phyloP scores from a whole-genome alignment of 2,329 filamentous ascomycete species.

The Aspergillus unguis region DNA sequence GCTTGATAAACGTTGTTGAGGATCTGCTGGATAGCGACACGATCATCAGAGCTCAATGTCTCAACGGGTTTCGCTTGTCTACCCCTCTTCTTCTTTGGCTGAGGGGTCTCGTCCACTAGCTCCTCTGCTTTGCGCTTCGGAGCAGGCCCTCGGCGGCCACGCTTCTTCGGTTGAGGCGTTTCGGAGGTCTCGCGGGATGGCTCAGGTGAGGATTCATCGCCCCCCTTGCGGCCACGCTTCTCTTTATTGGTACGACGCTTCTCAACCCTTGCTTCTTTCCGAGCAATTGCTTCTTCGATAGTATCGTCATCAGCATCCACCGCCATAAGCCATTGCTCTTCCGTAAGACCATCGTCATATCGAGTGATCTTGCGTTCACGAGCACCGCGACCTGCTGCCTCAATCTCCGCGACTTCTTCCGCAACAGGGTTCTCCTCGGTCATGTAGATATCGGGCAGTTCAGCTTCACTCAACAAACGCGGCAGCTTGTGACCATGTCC shows the following conservation, averaged over 20 bases:
- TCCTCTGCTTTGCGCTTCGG: conserved; percentile 88
- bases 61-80: conserved; percentile 68
- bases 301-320: conserved; percentile 95
- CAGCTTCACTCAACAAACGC: conserved; percentile 80
- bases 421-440: conserved; percentile 76
- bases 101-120: conserved; percentile 71
- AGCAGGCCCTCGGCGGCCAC: conserved; percentile 67
- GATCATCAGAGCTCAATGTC: conserved; percentile 65
- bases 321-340: conserved; percentile 98
- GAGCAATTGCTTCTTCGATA: conserved; percentile 85
- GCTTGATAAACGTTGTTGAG: conserved; percentile 73
- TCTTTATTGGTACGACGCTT: conserved; percentile 74
- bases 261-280: conserved; percentile 81
- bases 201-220: conserved; percentile 66
- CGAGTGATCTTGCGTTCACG: conserved; percentile 91
- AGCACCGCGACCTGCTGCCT: conserved; percentile 79
- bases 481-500: conserved; percentile 66
- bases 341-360: conserved; percentile 95
- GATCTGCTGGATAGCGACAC: conserved; percentile 74
- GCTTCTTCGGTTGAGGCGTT: conserved; percentile 70
- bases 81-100: conserved; percentile 72
- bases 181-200: conserved; percentile 82
- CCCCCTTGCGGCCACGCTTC: conserved; percentile 52
- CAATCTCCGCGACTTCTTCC: conserved; percentile 67
- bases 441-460: conserved; percentile 92